Percentiles rank a stretch among this genome's conserved stretches.
These are phyloP conservation scores for Myochromella boudieri DNA, from an alignment of 768 basidiomycete species.

Conservation along the genomic window DNA sequence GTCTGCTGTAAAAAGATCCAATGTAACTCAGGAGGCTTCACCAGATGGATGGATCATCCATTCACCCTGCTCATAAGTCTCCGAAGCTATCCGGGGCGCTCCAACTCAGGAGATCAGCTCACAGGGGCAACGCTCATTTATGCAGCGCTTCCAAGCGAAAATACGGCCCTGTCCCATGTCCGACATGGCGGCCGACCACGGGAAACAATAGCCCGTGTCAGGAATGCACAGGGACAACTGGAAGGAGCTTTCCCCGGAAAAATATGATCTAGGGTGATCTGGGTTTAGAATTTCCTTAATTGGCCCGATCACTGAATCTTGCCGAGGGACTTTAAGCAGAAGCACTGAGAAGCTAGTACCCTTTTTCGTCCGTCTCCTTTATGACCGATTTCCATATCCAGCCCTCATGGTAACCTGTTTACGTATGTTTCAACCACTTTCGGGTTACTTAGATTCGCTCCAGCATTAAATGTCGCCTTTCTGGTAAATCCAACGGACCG, in stretches of 20 bases:
- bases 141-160: background rate
- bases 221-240: slow-evolving; percentile 28
- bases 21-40: background rate
- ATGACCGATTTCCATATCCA: slow-evolving; percentile 34
- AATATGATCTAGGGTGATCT: slow-evolving; percentile 35
- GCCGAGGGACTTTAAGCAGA: slow-evolving; percentile 31
- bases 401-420: slow-evolving; percentile 37
- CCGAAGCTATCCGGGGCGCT: slow-evolving; percentile 7
- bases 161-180: slow-evolving; percentile 8
- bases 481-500: slow-evolving; percentile 34
- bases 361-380: slow-evolving; percentile 19
- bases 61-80: slow-evolving; percentile 16
- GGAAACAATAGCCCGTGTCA: slow-evolving; percentile 17
- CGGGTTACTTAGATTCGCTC: slow-evolving; percentile 30
- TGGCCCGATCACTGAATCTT: slow-evolving; percentile 40
- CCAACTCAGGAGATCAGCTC: slow-evolving; percentile 13
- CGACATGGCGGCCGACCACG: slow-evolving; percentile 29
- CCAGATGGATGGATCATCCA: slow-evolving; percentile 15
- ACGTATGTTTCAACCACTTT: slow-evolving; percentile 45
- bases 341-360: slow-evolving; percentile 15
- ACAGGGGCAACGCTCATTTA: slow-evolving; percentile 1
- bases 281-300: slow-evolving; percentile 29
- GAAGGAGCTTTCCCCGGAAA: slow-evolving; percentile 29
- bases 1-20: slow-evolving; percentile 10
- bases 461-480: slow-evolving; percentile 30